A percentile compares a stretch with the other conserved stretches of the same genome.
These are phyloP conservation scores for Lolium multiflorum DNA, from an alignment of 176 grass and related monocot species.

Conservation along the genomic window DNA sequence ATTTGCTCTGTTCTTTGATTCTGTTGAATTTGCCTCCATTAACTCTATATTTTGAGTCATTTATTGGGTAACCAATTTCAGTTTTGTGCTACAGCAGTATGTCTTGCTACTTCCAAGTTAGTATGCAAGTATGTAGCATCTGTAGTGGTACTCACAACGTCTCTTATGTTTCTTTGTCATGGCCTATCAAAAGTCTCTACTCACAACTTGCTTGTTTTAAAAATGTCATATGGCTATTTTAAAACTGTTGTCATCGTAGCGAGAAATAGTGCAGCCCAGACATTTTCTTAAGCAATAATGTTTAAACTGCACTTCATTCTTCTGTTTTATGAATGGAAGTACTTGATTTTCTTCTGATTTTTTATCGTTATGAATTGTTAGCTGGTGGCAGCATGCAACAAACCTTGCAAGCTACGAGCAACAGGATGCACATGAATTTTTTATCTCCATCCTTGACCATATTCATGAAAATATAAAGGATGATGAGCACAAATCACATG, in stretches of 20 bases:
- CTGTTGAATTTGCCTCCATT: background rate
- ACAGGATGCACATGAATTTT: slow-evolving; percentile 99
- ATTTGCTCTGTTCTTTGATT: slow-evolving; percentile 11
- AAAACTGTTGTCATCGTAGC: background rate
- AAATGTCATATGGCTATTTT: background rate
- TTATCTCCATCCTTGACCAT: slow-evolving; percentile 95
- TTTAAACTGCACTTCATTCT: slow-evolving; percentile 1
- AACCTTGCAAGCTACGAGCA: slow-evolving; percentile 97
- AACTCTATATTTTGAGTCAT: slow-evolving; percentile 7
- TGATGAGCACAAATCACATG: slow-evolving; percentile 65
- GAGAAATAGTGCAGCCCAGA: background rate
- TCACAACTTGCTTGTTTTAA: background rate
- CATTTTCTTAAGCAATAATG: background rate
- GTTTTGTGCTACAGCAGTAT: background rate
- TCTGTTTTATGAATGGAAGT: slow-evolving; percentile 22
- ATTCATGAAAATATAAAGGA: slow-evolving; percentile 97
- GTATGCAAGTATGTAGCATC: background rate
- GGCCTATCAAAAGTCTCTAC: no score
- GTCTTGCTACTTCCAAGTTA: slow-evolving; percentile 11
- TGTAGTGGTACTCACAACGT: background rate
- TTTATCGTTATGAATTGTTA: slow-evolving; percentile 56
- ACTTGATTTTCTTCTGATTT: slow-evolving; percentile 51
- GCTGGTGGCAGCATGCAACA: slow-evolving; percentile 93
- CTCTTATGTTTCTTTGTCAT: no score
- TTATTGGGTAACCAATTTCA: slow-evolving; percentile 10